These are phyloP conservation scores for Yamadazyma endophytica DNA, from an alignment of 805 yeast species.

Conservation along the genomic window DNA sequence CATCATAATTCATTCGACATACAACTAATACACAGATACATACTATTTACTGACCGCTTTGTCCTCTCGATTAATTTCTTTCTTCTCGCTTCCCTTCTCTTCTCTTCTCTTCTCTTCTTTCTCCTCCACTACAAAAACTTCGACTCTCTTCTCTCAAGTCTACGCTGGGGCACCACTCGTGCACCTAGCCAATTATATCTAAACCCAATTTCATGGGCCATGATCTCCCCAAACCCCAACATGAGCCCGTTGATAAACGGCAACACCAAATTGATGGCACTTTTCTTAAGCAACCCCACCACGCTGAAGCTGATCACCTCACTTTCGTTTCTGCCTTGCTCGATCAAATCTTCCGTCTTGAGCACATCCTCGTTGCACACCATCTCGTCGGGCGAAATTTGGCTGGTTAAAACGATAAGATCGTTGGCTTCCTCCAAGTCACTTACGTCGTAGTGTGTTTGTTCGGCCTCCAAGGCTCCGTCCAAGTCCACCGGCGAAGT, in stretches of 20 bases:
- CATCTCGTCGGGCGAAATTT: constrained; percentile 29
- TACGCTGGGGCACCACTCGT: constrained; percentile 43
- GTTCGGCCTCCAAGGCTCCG: constrained; percentile 1
- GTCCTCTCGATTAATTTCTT: no score
- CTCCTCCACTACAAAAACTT: constrained; percentile 5
- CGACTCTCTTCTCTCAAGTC: constrained; percentile 19
- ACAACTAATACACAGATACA: no score
- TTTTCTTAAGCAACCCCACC: constrained; percentile 40
- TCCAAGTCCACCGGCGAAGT: constrained; percentile 1
- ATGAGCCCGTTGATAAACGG: constrained; percentile 92
- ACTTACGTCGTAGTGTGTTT: constrained; percentile 6
- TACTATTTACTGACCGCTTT: no score
- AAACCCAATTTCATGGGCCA: constrained; percentile 91
- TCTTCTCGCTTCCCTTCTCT: no score
- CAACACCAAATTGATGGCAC: constrained; percentile 70
- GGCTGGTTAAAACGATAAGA: constrained; percentile 17
- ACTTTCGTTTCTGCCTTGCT: constrained; percentile 9
- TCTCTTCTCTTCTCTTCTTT: no score
- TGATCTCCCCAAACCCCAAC: constrained; percentile 93
- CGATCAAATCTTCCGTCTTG: constrained; percentile 18
- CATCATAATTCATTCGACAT: no score
- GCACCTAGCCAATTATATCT: constrained; percentile 73
- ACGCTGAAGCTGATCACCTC: constrained; percentile 16
- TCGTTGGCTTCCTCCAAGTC: constrained; percentile 16
- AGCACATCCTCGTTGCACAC: constrained; percentile 24